Conservation (phyloP, 2,329 filamentous ascomycete genomes). For the Ophiostoma triangulosporum region DNA sequence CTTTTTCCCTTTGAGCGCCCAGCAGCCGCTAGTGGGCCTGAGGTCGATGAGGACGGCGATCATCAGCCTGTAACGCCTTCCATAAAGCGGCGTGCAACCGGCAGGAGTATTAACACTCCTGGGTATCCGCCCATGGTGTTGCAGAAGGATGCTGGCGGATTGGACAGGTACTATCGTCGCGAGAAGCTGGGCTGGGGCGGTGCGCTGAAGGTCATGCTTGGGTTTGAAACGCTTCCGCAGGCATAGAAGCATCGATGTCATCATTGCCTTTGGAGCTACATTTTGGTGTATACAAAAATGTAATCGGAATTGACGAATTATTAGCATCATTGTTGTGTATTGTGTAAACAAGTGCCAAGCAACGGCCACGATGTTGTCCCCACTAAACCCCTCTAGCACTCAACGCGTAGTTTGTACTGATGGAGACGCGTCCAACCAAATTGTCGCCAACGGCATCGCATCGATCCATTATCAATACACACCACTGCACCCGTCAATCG, state of each 20-base stretch:
- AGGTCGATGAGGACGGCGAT: not conserved
- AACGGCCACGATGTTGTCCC: not conserved
- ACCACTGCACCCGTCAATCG: not conserved
- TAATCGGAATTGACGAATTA: not conserved
- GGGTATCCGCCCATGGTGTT: constrained; percentile 17
- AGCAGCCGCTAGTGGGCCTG: not conserved
- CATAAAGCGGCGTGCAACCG: not conserved
- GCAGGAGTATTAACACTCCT: constrained; percentile 1
- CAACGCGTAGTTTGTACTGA: not conserved
- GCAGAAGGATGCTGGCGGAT: constrained; percentile 18
- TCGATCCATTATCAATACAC: too few relatives aligned
- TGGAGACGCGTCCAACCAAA: not conserved
- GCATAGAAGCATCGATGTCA: constrained; percentile 1
- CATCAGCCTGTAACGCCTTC: not conserved
- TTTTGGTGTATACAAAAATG: too few relatives aligned
- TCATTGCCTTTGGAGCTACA: not conserved
- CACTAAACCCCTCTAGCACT: not conserved
- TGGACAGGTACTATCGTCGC: constrained; percentile 26
- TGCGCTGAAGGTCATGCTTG: constrained; percentile 28
- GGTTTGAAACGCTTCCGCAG: constrained; percentile 17
- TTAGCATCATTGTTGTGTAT: not conserved
- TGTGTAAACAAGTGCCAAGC: not conserved
- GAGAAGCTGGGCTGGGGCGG: constrained; percentile 33
- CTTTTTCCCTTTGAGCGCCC: not conserved
- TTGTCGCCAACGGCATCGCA: not conserved